phyloP scores from a whole-genome alignment of 1,284 basidiomycete genomes.

The Abortiporus biennis region DNA sequence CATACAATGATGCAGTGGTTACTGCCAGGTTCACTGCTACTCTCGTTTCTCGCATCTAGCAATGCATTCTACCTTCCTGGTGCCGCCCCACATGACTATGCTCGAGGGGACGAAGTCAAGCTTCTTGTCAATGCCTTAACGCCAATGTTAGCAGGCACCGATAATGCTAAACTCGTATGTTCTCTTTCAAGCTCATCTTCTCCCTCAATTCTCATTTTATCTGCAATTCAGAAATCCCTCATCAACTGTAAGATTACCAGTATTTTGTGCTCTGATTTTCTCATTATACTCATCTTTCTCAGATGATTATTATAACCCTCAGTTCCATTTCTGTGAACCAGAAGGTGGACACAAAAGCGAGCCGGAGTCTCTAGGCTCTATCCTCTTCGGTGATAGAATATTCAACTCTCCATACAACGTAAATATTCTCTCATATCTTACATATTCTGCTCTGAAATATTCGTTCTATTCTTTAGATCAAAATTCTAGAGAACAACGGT shows the following conservation, averaged over 20 bases:
- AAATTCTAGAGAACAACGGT: constrained; percentile 67
- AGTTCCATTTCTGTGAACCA: constrained; percentile 86
- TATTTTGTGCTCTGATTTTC: neutral
- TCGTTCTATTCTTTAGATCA: constrained; percentile 42
- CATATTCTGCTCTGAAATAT: constrained; percentile 7
- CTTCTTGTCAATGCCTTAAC: constrained; percentile 85
- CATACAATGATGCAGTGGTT: too few species aligned
- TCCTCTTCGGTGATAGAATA: constrained; percentile 94
- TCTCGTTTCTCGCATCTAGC: constrained; percentile 20
- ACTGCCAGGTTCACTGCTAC: constrained; percentile 6
- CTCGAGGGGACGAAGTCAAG: constrained; percentile 62
- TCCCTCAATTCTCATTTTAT: constrained; percentile 17
- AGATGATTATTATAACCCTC: constrained; percentile 87
- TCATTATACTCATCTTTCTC: constrained; percentile 1
- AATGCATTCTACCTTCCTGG: constrained; percentile 67
- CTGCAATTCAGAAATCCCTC: constrained; percentile 61
- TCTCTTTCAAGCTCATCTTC: constrained; percentile 2
- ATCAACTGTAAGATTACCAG: constrained; percentile 54
- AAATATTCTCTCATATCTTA: constrained; percentile 23
- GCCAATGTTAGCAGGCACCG: constrained; percentile 67
- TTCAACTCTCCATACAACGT: constrained; percentile 88
- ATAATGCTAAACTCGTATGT: constrained; percentile 75
- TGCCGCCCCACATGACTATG: constrained; percentile 78
- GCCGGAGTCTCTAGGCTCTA: constrained; percentile 87
- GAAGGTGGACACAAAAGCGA: constrained; percentile 71